Base-by-base conservation (phyloP, 2,329 filamentous ascomycete species). In the Colletotrichum theobromicola region DNA sequence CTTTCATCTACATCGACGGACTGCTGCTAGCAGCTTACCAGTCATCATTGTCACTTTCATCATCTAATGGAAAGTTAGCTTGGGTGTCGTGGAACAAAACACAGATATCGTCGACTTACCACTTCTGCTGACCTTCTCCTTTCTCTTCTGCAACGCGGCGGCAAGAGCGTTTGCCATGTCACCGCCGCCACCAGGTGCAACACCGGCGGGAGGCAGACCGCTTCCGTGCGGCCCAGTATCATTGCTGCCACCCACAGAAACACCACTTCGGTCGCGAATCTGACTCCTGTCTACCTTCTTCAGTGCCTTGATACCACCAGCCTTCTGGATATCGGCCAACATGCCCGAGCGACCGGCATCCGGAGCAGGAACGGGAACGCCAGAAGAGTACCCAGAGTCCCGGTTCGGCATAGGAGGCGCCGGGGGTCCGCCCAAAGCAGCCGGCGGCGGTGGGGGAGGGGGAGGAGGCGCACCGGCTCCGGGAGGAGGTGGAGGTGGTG, bases 111-210 rank as follows among this genome's bases (percentile, higher is more conserved):
- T 32, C 30, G 67, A 93, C 94, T 92, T 91, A 98, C 96, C 96
- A 88, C 95, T 98, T 83, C 94, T 93, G 85, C 94, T 95, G 82
- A 98, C 96, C 88, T 98, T 98, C 84, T 95, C 92, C 88, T 98
- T 98, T 83, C 96, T 90, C 86, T 94, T 94, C 81, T 93, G 91
- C 79, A 96, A 84, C 72, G 93, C 94, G 75, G 92, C 93, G 74
- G 94, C 94, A 79, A 98, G 86, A 62, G 95, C 96, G 85, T 94
- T 95, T 26, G 95, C 95, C 89, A 98, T 91, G 42, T 91, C 93
- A 70, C 92, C 91, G 13, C 90, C 89, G 21, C 87, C 89, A 64
- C 86, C 82, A 63, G 87, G 82, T n/a, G 87, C 83, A 57, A 88
- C 82, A 28, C 89, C 89, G 60, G 90, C 85, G 10, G 90, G 85